These are phyloP conservation scores for Chaetomium cochliodes DNA, from an alignment of 495 filamentous ascomycete species.

Conservation along the genomic window DNA sequence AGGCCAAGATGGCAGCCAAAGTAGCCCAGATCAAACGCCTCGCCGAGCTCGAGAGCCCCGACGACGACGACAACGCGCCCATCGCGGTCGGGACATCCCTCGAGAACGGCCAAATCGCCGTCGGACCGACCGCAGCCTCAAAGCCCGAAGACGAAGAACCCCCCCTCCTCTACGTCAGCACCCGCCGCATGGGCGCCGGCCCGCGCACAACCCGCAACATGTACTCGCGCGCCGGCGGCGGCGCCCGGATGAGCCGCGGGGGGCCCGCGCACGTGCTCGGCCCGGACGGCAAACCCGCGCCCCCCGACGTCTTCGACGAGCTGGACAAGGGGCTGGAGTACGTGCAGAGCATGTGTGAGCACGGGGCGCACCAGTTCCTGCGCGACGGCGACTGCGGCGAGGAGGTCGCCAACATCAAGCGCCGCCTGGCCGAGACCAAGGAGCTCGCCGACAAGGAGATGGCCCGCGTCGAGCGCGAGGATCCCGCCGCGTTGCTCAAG, in stretches of 20 bases:
- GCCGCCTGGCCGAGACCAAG: constrained; percentile 56
- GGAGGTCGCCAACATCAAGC: constrained; percentile 68
- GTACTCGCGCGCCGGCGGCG: constrained; percentile 25
- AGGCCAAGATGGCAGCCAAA: constrained; percentile 69
- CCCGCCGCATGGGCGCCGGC: constrained; percentile 30
- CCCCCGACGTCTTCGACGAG: constrained; percentile 61
- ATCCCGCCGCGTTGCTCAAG: constrained; percentile 31
- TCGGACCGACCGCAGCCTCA: constrained; percentile 18
- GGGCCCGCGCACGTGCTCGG: not conserved
- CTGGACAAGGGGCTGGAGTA: constrained; percentile 74
- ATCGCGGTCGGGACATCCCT: not conserved
- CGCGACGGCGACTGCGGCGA: constrained; percentile 75
- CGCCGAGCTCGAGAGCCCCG: constrained; percentile 53
- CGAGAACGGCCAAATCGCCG: constrained; percentile 25
- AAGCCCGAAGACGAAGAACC: constrained; percentile 17
- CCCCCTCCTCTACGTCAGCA: constrained; percentile 36
- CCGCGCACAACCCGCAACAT: constrained; percentile 13
- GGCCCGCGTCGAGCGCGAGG: constrained; percentile 49
- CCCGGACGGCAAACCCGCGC: constrained; percentile 14
- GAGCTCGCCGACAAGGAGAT: constrained; percentile 58
- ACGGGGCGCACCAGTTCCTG: constrained; percentile 81
- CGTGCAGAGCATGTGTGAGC: constrained; percentile 77
- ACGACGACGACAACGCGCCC: constrained; percentile 33
- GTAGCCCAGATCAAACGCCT: constrained; percentile 55
- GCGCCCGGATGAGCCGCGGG: not conserved